Conservation (phyloP, 805 yeast species). For the Monosporozyma yasuniensis region DNA sequence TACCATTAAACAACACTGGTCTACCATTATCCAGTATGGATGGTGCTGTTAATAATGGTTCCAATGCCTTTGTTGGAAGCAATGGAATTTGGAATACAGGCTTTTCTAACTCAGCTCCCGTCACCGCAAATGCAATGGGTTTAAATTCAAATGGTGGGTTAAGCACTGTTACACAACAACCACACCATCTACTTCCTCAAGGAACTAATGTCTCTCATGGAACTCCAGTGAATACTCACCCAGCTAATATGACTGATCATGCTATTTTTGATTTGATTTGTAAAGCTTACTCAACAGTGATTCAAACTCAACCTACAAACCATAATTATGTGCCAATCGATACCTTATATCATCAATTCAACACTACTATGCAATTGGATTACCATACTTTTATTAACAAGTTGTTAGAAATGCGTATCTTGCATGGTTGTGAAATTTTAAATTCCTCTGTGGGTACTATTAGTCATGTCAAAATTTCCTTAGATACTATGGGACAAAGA, state of each 20-base stretch:
- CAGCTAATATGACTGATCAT: slow-evolving; percentile 1
- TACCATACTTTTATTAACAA: slow-evolving; percentile 17
- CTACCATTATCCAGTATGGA: neutral
- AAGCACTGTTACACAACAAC: neutral
- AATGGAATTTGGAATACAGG: neutral
- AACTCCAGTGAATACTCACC: neutral
- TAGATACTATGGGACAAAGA: neutral
- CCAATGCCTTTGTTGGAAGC: neutral
- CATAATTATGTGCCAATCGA: slow-evolving; percentile 18
- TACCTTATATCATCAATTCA: slow-evolving; percentile 16
- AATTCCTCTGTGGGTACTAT: slow-evolving; percentile 16
- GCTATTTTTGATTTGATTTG: slow-evolving; percentile 10
- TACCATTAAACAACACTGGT: neutral
- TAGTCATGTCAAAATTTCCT: slow-evolving; percentile 18
- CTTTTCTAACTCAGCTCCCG: neutral
- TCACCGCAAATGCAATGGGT: neutral
- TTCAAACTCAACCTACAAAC: slow-evolving; percentile 6
- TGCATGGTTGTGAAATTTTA: slow-evolving; percentile 17
- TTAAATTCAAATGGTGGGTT: neutral
- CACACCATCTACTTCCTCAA: neutral
- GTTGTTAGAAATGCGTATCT: slow-evolving; percentile 14
- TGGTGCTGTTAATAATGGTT: neutral
- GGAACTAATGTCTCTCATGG: neutral
- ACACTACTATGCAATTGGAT: slow-evolving; percentile 7
- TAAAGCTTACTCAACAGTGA: slow-evolving; percentile 10